Evolutionary conservation across 202 grass and related monocot species (phyloP), one percentile per base, ranked within the genome.

Genomic region (Setaria italica): DNA sequence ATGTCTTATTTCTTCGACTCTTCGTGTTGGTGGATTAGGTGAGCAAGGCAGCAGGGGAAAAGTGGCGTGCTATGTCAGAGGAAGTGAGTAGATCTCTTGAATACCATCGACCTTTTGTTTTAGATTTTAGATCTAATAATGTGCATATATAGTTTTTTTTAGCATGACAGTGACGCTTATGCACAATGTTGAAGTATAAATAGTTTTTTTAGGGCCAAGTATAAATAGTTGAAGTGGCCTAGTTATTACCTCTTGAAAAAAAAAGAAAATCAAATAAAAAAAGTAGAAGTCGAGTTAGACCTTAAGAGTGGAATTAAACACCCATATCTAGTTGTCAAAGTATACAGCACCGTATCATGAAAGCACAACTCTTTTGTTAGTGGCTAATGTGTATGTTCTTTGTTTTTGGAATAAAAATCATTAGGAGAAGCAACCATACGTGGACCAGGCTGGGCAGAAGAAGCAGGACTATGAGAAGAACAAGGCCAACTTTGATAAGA

Each of bases 401-500:
- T 9, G 29, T 67, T 58, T 76, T 33, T 35, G 19, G 49, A 53
- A 39, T 64, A 39, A 54, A 62, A 78, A 85, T 82, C 64, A 53
- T 74, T 62, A 99, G 96, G 96, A 99, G 16, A 99, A 99, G 85
- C 93, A 88, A 85, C 96, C 96, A 21, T 99, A 90, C 72, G 84
- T 89, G 70, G 90, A 94, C 32, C 89, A 95, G 42, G 96, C 96
- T 80, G 91, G 78, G 7, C 91, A 95, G 82, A 84, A 86, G 79
- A 99, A 95, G 72, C 75, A 91, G 80, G 93, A 94, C 6, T 99
- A 99, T 46, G 87, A 86, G 65, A 95, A 95, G 78, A 82, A 6
- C 49, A 99, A 95, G 80, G 93, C 88, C 25, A 87, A 74, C 33
- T 94, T 94, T 17, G 79, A 95, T 55, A 92, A 92, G 25, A 85